These are phyloP conservation scores for Eragrostis tef DNA, from an alignment of 202 grass and related monocot genomes.

Conservation along the genomic window DNA sequence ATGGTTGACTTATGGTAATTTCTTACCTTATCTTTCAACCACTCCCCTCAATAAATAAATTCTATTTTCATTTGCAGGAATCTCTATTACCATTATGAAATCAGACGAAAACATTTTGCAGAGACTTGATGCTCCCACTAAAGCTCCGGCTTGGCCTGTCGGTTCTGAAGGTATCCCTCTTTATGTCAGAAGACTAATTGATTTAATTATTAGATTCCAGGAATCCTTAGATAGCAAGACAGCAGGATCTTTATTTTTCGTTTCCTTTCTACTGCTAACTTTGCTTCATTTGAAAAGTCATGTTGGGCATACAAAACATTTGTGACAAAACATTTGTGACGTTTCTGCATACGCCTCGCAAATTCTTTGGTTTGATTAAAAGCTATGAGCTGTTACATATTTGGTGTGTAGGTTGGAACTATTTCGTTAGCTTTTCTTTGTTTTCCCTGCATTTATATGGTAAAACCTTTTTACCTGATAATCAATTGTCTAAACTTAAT, in stretches of 20 bases:
- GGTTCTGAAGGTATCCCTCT: conserved; percentile 77
- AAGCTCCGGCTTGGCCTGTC: conserved; percentile 90
- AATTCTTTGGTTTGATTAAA: neutral
- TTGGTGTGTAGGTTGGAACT: neutral
- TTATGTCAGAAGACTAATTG: conserved; percentile 19
- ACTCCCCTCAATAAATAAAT: too few relatives aligned
- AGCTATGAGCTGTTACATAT: conserved; percentile 9
- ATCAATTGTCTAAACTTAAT: conserved; percentile 30
- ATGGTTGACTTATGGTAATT: conserved; percentile 36
- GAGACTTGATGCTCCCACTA: conserved; percentile 89
- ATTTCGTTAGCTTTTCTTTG: neutral
- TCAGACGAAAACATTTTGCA: conserved; percentile 78
- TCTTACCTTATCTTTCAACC: conserved; percentile 18
- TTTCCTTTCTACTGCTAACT: neutral
- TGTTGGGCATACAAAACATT: neutral
- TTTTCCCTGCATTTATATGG: neutral
- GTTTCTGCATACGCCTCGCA: neutral
- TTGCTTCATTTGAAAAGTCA: neutral
- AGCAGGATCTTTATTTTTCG: neutral
- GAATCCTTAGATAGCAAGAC: neutral
- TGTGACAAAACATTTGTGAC: too few relatives aligned
- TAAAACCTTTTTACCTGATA: conserved; percentile 2
- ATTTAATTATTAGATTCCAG: neutral
- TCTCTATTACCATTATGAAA: conserved; percentile 95
- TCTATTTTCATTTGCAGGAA: conserved; percentile 59